Base-by-base conservation (phyloP, 768 basidiomycete species). In the Amanita rubescens region DNA sequence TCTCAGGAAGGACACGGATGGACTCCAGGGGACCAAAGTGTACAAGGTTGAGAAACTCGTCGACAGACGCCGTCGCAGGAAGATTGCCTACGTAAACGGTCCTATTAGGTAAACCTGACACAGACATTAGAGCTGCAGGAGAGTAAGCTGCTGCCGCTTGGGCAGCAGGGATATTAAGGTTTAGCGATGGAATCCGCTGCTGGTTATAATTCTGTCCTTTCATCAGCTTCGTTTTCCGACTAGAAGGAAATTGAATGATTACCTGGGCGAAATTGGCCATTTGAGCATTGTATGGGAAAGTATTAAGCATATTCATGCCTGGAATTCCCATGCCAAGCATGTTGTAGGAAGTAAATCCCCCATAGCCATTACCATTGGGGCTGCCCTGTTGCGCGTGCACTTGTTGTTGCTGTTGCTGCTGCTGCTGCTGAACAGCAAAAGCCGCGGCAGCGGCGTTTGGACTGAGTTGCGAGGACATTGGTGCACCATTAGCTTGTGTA, bases 51-150 rank as follows among this genome's bases (percentile, higher is more conserved):
- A 99, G 85, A 12, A 99, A 84, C 67, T 98, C 95, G 68, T 99
- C 96, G 51, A 99, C 94, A 15, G 93, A 94, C 0, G 95, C 95
- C 22, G 91, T 93, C 4, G 90, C 77, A 17, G 96, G 96, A 37
- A 99, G 79, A 71, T 96, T 95, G 57, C 96, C 95, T 51, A 99
- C 86, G 67, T 97, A 99, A 45, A 98, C 94, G 0, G 95, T 99
- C 51, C 95, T 89, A 8, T 88, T 90, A 27, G 83, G 81, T 20
- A 76, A 69, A 33, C 79, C 79, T 3, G 86, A 81, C 0, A 87
- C 82, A 33, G 74, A 78, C 12, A 87, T 74, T 41, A 89, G 75
- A 1, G 87, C 89, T 4, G 82, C 85, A 17, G 90, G 88, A 7
- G 86, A 89, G 65, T 92, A 91, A 3, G 81, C 80, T 15, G 78